These are phyloP conservation scores for Vararia minispora DNA, from an alignment of 768 basidiomycete genomes.

Conservation along the genomic window DNA sequence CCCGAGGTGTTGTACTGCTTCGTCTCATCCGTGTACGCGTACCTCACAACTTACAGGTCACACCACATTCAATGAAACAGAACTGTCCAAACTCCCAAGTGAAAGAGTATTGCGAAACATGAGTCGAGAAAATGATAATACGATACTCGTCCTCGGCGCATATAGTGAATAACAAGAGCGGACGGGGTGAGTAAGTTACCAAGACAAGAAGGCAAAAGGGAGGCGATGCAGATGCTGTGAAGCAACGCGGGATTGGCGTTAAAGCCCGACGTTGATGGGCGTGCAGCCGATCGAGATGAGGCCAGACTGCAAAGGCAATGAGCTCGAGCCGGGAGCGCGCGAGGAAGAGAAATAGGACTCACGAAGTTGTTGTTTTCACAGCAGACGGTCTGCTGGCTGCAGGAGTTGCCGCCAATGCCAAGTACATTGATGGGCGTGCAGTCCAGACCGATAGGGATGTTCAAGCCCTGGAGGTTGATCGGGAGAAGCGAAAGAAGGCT, in stretches of 20 bases:
- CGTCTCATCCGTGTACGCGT: too few relatives aligned
- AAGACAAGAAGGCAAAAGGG: neutral
- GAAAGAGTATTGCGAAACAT: too few relatives aligned
- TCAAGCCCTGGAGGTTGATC: slow-evolving; percentile 1
- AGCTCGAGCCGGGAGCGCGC: too few relatives aligned
- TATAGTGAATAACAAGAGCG: too few relatives aligned
- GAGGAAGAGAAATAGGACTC: neutral
- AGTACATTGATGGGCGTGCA: slow-evolving; percentile 6
- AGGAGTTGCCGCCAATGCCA: slow-evolving; percentile 2
- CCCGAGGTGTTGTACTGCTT: too few relatives aligned
- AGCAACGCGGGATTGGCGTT: too few relatives aligned
- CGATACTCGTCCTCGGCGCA: too few relatives aligned
- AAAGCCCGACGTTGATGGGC: slow-evolving; percentile 22
- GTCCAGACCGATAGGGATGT: neutral
- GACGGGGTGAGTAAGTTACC: too few relatives aligned
- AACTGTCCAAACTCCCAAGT: too few relatives aligned
- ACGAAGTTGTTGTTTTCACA: slow-evolving; percentile 10
- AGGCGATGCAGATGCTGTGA: neutral
- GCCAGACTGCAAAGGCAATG: slow-evolving; percentile 22
- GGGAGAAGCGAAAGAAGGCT: slow-evolving; percentile 1
- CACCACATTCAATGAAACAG: too few relatives aligned
- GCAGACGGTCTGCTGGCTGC: slow-evolving; percentile 5
- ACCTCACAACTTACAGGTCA: too few relatives aligned
- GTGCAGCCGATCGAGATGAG: slow-evolving; percentile 27
- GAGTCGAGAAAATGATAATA: too few relatives aligned